Conservation (phyloP, 2,329 filamentous ascomycete species). For the Fusarium sp. region DNA sequence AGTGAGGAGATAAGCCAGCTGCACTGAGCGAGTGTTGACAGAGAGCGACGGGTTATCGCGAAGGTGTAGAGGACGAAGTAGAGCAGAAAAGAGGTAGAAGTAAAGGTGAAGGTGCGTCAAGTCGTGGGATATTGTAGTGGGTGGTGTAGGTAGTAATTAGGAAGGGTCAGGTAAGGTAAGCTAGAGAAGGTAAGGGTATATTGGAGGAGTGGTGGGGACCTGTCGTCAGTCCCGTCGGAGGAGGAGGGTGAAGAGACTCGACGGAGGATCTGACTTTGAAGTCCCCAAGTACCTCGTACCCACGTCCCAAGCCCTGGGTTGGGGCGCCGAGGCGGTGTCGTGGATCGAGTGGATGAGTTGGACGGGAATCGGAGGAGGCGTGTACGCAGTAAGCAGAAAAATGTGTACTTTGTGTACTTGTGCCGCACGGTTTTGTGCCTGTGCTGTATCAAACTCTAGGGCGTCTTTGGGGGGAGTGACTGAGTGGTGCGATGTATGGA, state of each 20-base stretch:
- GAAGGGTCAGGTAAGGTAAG: constrained; percentile 43
- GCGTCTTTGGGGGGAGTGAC: background rate
- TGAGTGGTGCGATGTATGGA: constrained; percentile 36
- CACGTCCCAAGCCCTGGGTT: constrained; percentile 44
- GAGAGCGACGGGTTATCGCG: constrained; percentile 29
- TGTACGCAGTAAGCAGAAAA: constrained; percentile 21
- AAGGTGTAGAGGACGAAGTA: constrained; percentile 24
- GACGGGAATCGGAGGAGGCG: constrained; percentile 41
- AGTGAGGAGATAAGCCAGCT: constrained; percentile 26
- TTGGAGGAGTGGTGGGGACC: constrained; percentile 45
- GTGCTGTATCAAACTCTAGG: constrained; percentile 30
- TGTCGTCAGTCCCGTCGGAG: constrained; percentile 41
- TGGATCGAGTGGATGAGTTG: constrained; percentile 46
- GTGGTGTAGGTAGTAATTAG: constrained; percentile 45
- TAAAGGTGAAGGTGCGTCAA: constrained; percentile 35
- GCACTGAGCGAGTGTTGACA: constrained; percentile 41
- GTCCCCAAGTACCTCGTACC: constrained; percentile 42
- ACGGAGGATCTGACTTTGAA: constrained; percentile 40
- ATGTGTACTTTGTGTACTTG: constrained; percentile 22
- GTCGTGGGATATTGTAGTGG: constrained; percentile 41
- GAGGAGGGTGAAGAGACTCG: constrained; percentile 39
- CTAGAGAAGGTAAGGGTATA: constrained; percentile 45
- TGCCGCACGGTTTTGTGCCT: constrained; percentile 40
- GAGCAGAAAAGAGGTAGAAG: constrained; percentile 26
- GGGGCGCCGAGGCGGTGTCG: constrained; percentile 48